Evolutionary conservation across 116 monocot species (phyloP).

Genomic region (Trichopus zeylanicus): DNA sequence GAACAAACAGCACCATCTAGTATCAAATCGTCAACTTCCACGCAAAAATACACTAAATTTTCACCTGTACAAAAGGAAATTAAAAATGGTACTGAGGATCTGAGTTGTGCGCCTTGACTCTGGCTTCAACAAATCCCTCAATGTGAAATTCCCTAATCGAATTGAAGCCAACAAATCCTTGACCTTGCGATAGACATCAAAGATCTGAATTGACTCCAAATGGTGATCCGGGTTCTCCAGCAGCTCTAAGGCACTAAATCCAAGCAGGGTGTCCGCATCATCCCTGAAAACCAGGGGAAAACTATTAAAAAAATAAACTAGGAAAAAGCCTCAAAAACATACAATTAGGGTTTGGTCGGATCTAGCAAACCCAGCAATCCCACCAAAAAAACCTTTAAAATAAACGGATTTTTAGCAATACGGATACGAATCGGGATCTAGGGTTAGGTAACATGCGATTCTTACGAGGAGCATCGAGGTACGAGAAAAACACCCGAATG

Average conservation of each 20-base stretch:
- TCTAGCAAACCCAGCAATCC: no score
- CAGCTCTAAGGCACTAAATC: slow-evolving; percentile 26
- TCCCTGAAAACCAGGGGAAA: slow-evolving; percentile 16
- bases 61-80: slow-evolving; percentile 40
- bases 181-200: slow-evolving; percentile 18
- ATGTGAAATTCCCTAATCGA: slow-evolving; percentile 15
- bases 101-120: slow-evolving; percentile 22
- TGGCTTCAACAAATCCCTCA: slow-evolving; percentile 32
- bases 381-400: no score
- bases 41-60: background rate
- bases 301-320: background rate
- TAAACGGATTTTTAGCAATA: no score
- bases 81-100: slow-evolving; percentile 41
- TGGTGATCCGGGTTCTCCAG: slow-evolving; percentile 42
- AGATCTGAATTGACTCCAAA: slow-evolving; percentile 6
- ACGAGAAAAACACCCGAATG: background rate
- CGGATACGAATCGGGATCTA: no score
- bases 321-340: background rate
- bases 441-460: no score
- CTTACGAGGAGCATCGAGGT: no score
- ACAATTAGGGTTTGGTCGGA: no score
- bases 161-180: slow-evolving; percentile 18
- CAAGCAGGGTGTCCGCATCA: slow-evolving; percentile 17
- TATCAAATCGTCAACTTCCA: background rate
- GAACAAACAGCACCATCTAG: background rate